phyloP scores from a whole-genome alignment of 1,139 yeast species.

The Suzukiozyma palmioleophila region DNA sequence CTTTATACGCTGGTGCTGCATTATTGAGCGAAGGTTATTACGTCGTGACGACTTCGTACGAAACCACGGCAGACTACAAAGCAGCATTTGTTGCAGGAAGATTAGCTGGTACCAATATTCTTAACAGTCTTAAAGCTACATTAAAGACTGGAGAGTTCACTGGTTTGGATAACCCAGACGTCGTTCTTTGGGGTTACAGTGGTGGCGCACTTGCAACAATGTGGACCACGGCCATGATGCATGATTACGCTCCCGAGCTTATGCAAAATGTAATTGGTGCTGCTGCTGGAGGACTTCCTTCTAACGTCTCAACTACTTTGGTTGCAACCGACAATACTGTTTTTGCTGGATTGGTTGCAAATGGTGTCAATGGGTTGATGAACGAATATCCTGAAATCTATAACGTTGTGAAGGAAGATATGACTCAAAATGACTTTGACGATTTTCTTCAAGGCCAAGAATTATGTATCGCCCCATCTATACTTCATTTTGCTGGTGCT shows the following conservation, averaged over 20 bases:
- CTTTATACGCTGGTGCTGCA: constrained; percentile 15
- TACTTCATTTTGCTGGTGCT: background rate
- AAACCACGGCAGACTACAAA: constrained; percentile 11
- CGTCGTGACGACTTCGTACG: constrained; percentile 24
- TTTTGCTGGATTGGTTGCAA: constrained; percentile 23
- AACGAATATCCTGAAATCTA: constrained; percentile 21
- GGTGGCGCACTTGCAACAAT: constrained; percentile 27
- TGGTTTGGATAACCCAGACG: constrained; percentile 18
- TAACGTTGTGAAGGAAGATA: background rate
- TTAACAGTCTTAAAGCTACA: constrained; percentile 21
- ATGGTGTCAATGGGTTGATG: constrained; percentile 23
- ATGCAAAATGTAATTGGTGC: constrained; percentile 20
- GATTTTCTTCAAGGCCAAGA: background rate
- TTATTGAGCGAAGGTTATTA: constrained; percentile 24
- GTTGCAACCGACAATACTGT: constrained; percentile 18
- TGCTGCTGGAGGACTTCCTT: constrained; percentile 28
- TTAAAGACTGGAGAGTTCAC: constrained; percentile 15
- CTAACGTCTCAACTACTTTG: constrained; percentile 19
- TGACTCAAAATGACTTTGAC: background rate
- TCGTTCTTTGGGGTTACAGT: constrained; percentile 25
- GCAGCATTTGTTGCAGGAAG: constrained; percentile 21
- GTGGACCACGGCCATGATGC: constrained; percentile 31
- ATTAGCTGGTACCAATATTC: constrained; percentile 19
- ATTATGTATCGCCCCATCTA: background rate
- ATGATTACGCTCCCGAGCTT: constrained; percentile 30